Conservation (phyloP, 208 protist species). For the Crithidia acanthocephali region DNA sequence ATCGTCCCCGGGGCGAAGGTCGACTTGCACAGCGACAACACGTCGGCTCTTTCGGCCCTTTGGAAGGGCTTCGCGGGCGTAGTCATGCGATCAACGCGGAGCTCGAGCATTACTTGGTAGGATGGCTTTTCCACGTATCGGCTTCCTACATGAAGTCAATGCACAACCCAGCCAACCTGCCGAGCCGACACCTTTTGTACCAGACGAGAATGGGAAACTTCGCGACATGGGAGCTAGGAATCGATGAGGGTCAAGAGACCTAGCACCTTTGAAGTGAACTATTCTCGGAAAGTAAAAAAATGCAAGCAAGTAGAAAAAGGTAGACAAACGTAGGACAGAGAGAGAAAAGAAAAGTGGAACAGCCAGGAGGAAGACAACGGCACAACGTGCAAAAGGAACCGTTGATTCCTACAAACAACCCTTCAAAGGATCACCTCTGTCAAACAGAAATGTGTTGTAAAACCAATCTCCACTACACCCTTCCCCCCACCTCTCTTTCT, state of each 20-base stretch:
- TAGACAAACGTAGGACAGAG: not conserved
- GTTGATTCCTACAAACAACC: no score
- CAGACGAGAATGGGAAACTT: constrained; percentile 12
- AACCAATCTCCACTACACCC: no score
- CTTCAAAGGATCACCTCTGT: no score
- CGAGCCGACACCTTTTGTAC: constrained; percentile 8
- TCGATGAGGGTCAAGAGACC: constrained; percentile 1
- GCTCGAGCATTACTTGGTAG: not conserved
- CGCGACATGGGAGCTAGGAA: constrained; percentile 13
- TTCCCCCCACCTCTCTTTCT: no score
- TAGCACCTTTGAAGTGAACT: not conserved
- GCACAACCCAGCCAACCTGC: constrained; percentile 12
- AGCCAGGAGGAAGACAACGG: constrained; percentile 6
- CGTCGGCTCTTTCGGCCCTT: constrained; percentile 20
- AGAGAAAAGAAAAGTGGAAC: not conserved
- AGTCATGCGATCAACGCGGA: constrained; percentile 20
- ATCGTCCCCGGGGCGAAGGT: constrained; percentile 1
- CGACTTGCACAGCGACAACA: constrained; percentile 32
- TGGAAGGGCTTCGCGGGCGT: constrained; percentile 3
- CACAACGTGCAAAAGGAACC: no score
- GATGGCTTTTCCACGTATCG: constrained; percentile 5
- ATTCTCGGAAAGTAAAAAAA: not conserved
- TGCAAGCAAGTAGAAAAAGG: not conserved
- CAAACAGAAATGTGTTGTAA: no score
- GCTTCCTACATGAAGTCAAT: constrained; percentile 10